A percentile compares a stretch with the other conserved stretches of the same genome.
These are phyloP conservation scores for peach (Prunus persica) DNA, from an alignment of 306 rosid genomes.

Conservation along the genomic window DNA sequence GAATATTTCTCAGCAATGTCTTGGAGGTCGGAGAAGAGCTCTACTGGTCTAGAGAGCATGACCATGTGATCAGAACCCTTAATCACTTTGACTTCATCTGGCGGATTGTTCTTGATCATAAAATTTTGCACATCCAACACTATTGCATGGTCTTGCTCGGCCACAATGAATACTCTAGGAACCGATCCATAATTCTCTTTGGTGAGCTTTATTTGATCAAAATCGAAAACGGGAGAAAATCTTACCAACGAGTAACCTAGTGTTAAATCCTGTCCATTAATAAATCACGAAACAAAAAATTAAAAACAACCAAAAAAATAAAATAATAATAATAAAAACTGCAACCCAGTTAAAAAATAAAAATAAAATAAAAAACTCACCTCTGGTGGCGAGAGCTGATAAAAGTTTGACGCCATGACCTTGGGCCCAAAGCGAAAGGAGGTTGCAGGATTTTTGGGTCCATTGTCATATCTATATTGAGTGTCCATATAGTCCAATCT, in stretches of 20 bases:
- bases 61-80: conserved; percentile 41
- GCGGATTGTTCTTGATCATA: conserved; percentile 30
- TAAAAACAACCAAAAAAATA: background rate
- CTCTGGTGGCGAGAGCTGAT: conserved; percentile 12
- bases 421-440: conserved; percentile 22
- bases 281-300: background rate
- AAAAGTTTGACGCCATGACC: background rate
- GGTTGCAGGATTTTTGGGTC: conserved; percentile 32
- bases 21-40: conserved; percentile 27
- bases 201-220: conserved; percentile 17
- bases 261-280: conserved; percentile 24
- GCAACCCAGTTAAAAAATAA: too few species aligned
- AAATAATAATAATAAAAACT: too few species aligned
- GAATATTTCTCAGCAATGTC: conserved; percentile 28
- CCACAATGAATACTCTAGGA: conserved; percentile 8
- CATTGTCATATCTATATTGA: conserved; percentile 12
- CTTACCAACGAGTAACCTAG: conserved; percentile 36
- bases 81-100: conserved; percentile 28
- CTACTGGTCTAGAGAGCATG: conserved; percentile 40
- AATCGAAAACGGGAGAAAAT: background rate
- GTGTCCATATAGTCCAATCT: conserved; percentile 9
- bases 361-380: background rate
- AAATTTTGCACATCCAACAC: conserved; percentile 21
- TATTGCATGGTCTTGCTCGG: conserved; percentile 21
- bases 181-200: conserved; percentile 30